Evolutionary conservation across 73 alveolate species (phyloP).

Genomic region (Symbiodinium natans): DNA sequence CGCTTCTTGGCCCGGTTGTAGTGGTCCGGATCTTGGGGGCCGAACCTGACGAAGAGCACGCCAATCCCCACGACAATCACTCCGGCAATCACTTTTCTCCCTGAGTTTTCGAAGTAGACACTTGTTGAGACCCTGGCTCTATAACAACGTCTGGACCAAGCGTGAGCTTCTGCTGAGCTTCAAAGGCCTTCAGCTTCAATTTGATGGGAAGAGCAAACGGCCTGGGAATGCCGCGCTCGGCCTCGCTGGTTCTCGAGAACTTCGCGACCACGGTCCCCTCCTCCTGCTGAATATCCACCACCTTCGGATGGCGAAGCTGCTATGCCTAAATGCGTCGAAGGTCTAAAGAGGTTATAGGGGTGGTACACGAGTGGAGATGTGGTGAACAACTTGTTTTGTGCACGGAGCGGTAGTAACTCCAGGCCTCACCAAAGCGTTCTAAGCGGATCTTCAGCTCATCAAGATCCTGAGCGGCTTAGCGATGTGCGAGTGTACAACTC

Average conservation of each 20-base stretch:
- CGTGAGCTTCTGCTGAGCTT: background rate
- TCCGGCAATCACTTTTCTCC: no score
- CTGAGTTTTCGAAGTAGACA: background rate
- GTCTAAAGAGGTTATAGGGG: no score
- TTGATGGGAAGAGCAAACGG: background rate
- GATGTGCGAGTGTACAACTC: no score
- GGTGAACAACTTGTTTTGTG: no score
- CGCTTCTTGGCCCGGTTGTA: slow-evolving; percentile 9
- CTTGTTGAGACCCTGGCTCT: background rate
- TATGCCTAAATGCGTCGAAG: background rate
- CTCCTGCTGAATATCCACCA: background rate
- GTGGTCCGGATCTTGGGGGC: background rate
- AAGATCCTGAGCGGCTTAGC: background rate
- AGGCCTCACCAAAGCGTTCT: background rate
- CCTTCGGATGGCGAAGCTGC: background rate
- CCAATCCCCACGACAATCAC: background rate
- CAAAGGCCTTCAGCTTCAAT: background rate
- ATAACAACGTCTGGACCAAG: slow-evolving; percentile 3
- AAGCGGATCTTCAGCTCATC: background rate
- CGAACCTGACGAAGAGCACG: background rate
- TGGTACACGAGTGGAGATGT: no score
- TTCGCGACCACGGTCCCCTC: slow-evolving; percentile 7
- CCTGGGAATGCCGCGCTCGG: background rate
- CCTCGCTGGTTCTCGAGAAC: slow-evolving; percentile 2
- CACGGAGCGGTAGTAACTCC: background rate